phyloP scores from a whole-genome alignment of 331 rosid species.

The Quercus tomentella region DNA sequence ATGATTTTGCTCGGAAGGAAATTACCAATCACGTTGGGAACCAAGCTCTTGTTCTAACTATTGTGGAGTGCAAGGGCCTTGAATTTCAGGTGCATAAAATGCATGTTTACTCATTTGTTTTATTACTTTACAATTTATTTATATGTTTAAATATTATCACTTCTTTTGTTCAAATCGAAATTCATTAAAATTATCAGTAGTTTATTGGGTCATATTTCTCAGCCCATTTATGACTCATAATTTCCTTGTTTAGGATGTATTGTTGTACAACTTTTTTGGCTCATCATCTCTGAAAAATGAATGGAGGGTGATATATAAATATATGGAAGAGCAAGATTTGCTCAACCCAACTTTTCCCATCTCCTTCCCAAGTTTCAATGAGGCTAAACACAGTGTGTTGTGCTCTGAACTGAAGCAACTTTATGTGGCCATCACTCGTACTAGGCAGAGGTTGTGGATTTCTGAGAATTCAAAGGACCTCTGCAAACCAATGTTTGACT shows the following conservation, averaged over 20 bases:
- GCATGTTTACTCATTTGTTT: neutral
- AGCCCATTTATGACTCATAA: neutral
- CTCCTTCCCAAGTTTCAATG: constrained; percentile 35
- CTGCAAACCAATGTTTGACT: constrained; percentile 60
- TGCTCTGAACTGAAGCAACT: constrained; percentile 77
- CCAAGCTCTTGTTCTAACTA: constrained; percentile 69
- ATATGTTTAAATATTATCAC: neutral
- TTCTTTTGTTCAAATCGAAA: neutral
- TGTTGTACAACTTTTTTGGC: constrained; percentile 64
- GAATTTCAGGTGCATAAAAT: constrained; percentile 65
- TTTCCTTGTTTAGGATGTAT: constrained; percentile 48
- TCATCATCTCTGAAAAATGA: constrained; percentile 52
- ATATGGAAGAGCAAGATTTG: constrained; percentile 53
- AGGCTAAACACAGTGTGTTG: constrained; percentile 50
- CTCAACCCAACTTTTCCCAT: constrained; percentile 19
- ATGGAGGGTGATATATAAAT: constrained; percentile 73
- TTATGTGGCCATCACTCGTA: constrained; percentile 77
- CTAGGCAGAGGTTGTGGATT: constrained; percentile 78
- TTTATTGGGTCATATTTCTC: neutral
- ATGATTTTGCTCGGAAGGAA: constrained; percentile 42
- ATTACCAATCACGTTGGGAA: constrained; percentile 47
- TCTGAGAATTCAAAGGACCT: constrained; percentile 43
- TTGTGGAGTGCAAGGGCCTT: constrained; percentile 81
- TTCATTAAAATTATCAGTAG: too few species aligned
- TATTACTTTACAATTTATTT: neutral